A percentile compares a stretch with the other conserved stretches of the same genome.
These are phyloP conservation scores for Paecilomyces sp. DNA, from an alignment of 2,329 filamentous ascomycete species.

Conservation along the genomic window DNA sequence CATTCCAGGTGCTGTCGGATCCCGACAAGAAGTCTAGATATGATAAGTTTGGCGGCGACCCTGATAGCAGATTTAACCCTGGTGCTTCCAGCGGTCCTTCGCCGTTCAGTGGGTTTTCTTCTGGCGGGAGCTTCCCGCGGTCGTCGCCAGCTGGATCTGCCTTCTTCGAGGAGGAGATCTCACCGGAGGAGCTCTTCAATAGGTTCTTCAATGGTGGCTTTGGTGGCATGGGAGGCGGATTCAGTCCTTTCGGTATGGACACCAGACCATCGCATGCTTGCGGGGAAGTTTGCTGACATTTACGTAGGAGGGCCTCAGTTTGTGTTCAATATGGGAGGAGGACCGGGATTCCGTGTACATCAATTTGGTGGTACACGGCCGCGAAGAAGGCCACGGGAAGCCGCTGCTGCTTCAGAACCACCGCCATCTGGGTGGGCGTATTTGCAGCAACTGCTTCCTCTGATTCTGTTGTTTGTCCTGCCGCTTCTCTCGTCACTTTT, in stretches of 20 bases:
- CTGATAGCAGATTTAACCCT: slow-evolving; percentile 74
- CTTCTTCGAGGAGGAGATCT: slow-evolving; percentile 86
- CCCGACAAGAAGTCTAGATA: slow-evolving; percentile 85
- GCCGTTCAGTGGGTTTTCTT: slow-evolving; percentile 38
- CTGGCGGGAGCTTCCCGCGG: slow-evolving; percentile 42
- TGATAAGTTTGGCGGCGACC: slow-evolving; percentile 85
- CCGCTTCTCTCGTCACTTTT: slow-evolving; percentile 78
- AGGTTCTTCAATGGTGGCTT: slow-evolving; percentile 81
- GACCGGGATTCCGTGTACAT: slow-evolving; percentile 86
- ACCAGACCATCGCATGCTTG: slow-evolving; percentile 4
- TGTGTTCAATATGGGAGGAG: slow-evolving; percentile 90
- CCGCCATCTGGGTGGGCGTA: slow-evolving; percentile 46
- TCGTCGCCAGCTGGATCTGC: slow-evolving; percentile 44
- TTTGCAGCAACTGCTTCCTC: slow-evolving; percentile 71
- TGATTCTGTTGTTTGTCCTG: slow-evolving; percentile 82
- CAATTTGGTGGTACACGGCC: slow-evolving; percentile 83
- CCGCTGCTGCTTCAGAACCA: slow-evolving; percentile 47
- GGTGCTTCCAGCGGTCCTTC: slow-evolving; percentile 28
- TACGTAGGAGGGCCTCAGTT: slow-evolving; percentile 67
- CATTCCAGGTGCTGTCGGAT: slow-evolving; percentile 89
- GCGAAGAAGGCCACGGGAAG: slow-evolving; percentile 65
- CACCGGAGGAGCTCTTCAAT: slow-evolving; percentile 92
- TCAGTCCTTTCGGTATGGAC: slow-evolving; percentile 58
- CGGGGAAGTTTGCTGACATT: neutral
- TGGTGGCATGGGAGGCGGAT: slow-evolving; percentile 46